Conservation (phyloP, 306 rosid genomes). For the Psophocarpus tetragonolobus region DNA sequence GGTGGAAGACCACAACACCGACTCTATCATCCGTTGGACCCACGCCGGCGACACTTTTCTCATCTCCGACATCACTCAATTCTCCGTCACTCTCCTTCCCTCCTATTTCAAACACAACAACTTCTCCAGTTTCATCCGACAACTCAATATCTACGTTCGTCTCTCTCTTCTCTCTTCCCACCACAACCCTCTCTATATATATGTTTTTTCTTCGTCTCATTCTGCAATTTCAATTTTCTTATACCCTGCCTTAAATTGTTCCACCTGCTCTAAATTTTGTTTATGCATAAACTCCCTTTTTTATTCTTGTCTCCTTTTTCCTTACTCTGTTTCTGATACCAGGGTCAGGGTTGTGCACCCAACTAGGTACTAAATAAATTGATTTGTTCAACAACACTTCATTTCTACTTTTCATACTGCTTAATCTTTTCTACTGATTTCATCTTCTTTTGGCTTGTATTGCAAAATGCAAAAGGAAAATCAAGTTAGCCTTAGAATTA, state of each 20-base stretch:
- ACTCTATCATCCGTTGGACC: slow-evolving; percentile 66
- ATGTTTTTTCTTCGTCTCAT: no score
- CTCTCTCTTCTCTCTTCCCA: neutral
- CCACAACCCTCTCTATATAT: no score
- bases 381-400: neutral
- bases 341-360: neutral
- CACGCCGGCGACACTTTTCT: slow-evolving; percentile 45
- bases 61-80: slow-evolving; percentile 60
- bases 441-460: neutral
- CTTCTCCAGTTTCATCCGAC: slow-evolving; percentile 87
- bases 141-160: slow-evolving; percentile 82
- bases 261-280: neutral
- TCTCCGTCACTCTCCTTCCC: slow-evolving; percentile 70
- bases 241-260: neutral
- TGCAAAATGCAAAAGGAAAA: neutral
- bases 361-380: neutral
- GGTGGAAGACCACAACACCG: slow-evolving; percentile 63
- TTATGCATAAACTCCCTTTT: neutral
- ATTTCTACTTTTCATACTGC: neutral
- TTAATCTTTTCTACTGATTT: neutral
- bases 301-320: no score
- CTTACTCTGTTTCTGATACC: no score
- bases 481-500: neutral
- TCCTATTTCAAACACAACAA: slow-evolving; percentile 79
- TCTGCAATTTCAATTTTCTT: neutral